Base-by-base conservation (phyloP, 495 filamentous ascomycete species). In the Platismatia glauca region DNA sequence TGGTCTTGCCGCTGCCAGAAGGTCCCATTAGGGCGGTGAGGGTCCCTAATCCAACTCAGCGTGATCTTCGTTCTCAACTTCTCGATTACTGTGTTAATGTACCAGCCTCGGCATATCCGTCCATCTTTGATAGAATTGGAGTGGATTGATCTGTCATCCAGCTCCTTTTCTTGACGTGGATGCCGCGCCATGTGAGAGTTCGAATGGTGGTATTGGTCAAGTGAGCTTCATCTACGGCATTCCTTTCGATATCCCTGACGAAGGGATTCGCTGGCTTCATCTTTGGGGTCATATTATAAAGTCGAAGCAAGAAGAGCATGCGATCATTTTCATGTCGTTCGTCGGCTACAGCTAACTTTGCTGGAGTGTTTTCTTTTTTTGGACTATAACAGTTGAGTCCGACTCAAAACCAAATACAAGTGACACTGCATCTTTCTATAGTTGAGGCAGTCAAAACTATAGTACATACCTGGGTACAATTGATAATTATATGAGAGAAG, bases 301-400 rank as follows among this genome's bases (percentile, higher is more conserved):
- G n/a, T n/a, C n/a, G n/a, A n/a, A n/a, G n/a, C n/a, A n/a, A 13
- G 55, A n/a, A 59, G 95, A 90, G 87, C 88, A 95, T 77, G 86
- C 84, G 1, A 81, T 37, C 4, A n/a, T n/a, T n/a, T n/a, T n/a
- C n/a, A n/a, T n/a, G n/a, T n/a, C n/a, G n/a, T n/a, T n/a, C n/a
- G n/a, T n/a, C n/a, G n/a, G n/a, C n/a, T n/a, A n/a, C n/a, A n/a
- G n/a, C n/a, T n/a, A n/a, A n/a, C n/a, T n/a, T n/a, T n/a, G n/a
- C n/a, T n/a, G n/a, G n/a, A n/a, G n/a, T n/a, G n/a, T n/a, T n/a
- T n/a, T n/a, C n/a, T n/a, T n/a, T n/a, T n/a, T n/a, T n/a, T n/a
- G n/a, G n/a, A n/a, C n/a, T n/a, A n/a, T n/a, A n/a, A n/a, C n/a
- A n/a, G n/a, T n/a, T n/a, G n/a, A n/a, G n/a, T n/a, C n/a, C n/a